Evolutionary conservation across 1,284 basidiomycete species (phyloP), one percentile per base, ranked within the genome.

Genomic region (Phenoliferia sp.): DNA sequence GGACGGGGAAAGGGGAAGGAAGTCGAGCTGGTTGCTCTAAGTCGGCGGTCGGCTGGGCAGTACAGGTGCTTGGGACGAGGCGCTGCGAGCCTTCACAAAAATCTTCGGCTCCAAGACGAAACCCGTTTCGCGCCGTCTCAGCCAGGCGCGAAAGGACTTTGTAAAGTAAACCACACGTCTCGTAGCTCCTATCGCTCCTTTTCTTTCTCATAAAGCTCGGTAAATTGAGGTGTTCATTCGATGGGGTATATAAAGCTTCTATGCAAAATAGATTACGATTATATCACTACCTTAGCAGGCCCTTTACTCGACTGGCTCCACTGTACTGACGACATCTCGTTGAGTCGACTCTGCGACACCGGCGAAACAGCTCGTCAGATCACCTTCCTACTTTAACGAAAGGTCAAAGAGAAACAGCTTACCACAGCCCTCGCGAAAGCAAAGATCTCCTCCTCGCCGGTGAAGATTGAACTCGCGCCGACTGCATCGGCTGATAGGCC

Each of bases 401-500:
- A 29, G 15, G 9, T 12, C 12, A 26, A 26, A 12, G 9, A 22
- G 15, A 33, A 17, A 9, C 15, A 34, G 16, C 71, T 50, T 54
- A 73, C 71, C 59, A 73, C 63, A 4, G 92, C 94, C 60, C 94
- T 84, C 15, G 92, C 93, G 78, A 95, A 97, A 0, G 94, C 94
- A 78, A 97, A 96, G 9, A 95, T 78, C 79, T 97, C 94, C 79
- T 96, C 94, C 76, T 96, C 92, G 4, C 92, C 92, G 0, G 87
- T 88, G 78, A 96, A 97, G 80, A 97, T 89, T 29, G 91, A 89
- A 65, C 89, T 90, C 1, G 84, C 83, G 32, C 92, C 90, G 22
- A 94, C 87, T 31, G 85, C 81, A 31, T 90, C 86, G 19, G 84
- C 72, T 22, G 58, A 59, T 81, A 88, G 68, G 67, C 92, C 91